phyloP scores from a whole-genome alignment of 2,329 filamentous ascomycete genomes.

The Aspergillus tamarii region DNA sequence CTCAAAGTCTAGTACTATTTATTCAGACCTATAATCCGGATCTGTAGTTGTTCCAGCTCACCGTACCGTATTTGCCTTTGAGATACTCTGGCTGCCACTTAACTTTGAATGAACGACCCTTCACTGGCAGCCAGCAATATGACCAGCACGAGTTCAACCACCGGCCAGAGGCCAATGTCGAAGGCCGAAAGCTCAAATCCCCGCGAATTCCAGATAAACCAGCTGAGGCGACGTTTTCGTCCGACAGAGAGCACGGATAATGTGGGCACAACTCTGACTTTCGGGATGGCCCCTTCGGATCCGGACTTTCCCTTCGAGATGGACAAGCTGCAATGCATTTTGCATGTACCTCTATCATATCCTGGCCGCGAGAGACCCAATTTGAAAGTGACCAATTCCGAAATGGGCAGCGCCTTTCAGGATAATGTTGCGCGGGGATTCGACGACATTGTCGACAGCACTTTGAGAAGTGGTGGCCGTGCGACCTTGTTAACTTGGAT shows the following conservation, averaged over 20 bases:
- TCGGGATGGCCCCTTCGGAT: conserved; percentile 73
- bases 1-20: neutral
- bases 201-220: conserved; percentile 72
- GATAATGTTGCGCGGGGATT: conserved; percentile 79
- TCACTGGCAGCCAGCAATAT: conserved; percentile 2
- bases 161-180: conserved; percentile 67
- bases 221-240: conserved; percentile 69
- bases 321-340: conserved; percentile 66
- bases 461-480: conserved; percentile 45
- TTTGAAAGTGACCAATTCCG: conserved; percentile 68
- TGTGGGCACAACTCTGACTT: conserved; percentile 61
- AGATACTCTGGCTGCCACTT: neutral
- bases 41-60: neutral
- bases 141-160: conserved; percentile 40
- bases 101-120: neutral
- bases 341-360: conserved; percentile 67
- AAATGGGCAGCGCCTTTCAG: conserved; percentile 72
- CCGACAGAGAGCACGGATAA: conserved; percentile 51
- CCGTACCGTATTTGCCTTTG: neutral
- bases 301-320: conserved; percentile 84
- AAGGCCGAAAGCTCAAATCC: conserved; percentile 68
- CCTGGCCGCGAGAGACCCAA: conserved; percentile 58
- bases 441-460: conserved; percentile 62
- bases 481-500: conserved; percentile 67
- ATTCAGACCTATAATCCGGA: neutral